Conservation (phyloP, 345 rosid species). For the Sisymbrium altissimum region DNA sequence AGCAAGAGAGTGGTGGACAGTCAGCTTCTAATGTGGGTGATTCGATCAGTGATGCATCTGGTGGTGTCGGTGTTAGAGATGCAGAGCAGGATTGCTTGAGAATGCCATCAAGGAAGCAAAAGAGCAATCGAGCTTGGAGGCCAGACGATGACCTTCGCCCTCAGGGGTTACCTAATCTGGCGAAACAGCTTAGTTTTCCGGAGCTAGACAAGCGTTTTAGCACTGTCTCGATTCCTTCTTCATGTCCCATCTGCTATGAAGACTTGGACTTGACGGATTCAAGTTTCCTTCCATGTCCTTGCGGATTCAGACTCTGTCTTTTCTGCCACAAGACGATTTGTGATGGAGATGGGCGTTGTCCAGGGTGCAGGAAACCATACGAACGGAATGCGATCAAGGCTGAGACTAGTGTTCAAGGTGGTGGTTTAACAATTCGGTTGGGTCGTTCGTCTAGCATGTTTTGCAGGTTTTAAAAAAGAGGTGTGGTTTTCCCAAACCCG, state of each 20-base stretch:
- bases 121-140: conserved; percentile 67
- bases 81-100: conserved; percentile 30
- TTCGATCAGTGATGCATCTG: conserved; percentile 14
- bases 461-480: conserved; percentile 59
- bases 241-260: conserved; percentile 79
- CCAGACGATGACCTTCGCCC: conserved; percentile 78
- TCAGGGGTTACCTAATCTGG: conserved; percentile 69
- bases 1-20: conserved; percentile 29
- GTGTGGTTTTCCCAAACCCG: conserved; percentile 27
- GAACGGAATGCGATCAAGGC: conserved; percentile 42
- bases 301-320: conserved; percentile 87
- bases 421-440: conserved; percentile 51
- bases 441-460: conserved; percentile 82
- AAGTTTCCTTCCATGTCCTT: conserved; percentile 77
- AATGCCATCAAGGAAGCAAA: conserved; percentile 30
- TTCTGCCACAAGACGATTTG: conserved; percentile 95
- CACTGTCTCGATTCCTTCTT: conserved; percentile 36
- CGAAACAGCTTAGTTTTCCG: conserved; percentile 65
- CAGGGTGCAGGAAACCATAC: conserved; percentile 88
- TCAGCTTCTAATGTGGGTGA: conserved; percentile 18
- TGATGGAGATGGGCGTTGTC: conserved; percentile 96
- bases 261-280: conserved; percentile 85
- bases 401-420: conserved; percentile 55
- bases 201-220: conserved; percentile 40
- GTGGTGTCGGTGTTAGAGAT: conserved; percentile 12